Conservation (phyloP, 208 protist genomes). For the Leishmania turanica region DNA sequence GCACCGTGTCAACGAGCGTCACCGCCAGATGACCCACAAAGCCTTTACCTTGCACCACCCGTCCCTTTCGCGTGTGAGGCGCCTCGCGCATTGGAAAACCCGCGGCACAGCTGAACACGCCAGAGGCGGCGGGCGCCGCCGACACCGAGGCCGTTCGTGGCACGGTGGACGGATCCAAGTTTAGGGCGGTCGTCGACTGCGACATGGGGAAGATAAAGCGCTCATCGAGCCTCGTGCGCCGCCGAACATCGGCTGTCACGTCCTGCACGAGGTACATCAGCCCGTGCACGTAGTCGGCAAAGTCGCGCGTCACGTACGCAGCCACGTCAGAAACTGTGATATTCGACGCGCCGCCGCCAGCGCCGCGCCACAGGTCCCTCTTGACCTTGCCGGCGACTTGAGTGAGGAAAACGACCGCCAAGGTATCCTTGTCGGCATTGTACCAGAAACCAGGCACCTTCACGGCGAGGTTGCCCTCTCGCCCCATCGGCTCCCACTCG, state of each 20-base stretch:
- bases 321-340: conserved; percentile 53
- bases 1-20: conserved; percentile 50
- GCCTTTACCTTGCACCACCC: conserved; percentile 65
- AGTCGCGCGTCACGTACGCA: conserved; percentile 64
- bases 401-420: conserved; percentile 61
- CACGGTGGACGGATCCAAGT: background rate
- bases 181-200: background rate
- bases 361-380: conserved; percentile 51
- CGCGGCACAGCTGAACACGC: background rate
- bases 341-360: conserved; percentile 63
- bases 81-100: background rate
- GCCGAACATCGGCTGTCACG: conserved; percentile 9
- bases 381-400: conserved; percentile 50
- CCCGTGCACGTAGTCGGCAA: conserved; percentile 62
- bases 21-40: conserved; percentile 39
- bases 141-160: background rate
- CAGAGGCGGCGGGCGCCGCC: background rate
- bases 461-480: conserved; percentile 62
- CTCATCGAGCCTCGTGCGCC: background rate
- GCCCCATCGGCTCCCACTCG: conserved; percentile 73
- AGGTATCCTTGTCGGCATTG: conserved; percentile 58
- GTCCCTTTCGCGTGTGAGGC: conserved; percentile 26
- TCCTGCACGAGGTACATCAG: conserved; percentile 27
- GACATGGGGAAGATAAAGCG: background rate
- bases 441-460: conserved; percentile 62